Base-by-base conservation (phyloP, 495 filamentous ascomycete genomes). In the Neurospora intermedia region DNA sequence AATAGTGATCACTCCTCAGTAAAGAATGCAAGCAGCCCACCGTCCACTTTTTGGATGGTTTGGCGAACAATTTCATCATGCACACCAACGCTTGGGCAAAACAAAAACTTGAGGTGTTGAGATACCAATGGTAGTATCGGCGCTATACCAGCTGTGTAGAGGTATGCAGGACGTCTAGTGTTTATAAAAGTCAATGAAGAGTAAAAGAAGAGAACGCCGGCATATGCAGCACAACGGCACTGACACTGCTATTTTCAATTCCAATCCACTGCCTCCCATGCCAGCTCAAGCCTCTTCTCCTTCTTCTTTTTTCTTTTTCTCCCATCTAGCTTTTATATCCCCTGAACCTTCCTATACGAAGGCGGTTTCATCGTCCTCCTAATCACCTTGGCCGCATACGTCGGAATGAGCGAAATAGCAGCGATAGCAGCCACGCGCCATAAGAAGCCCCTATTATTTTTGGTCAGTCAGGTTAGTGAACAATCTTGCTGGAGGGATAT, bases 321-420 rank as follows among this genome's bases (percentile, higher is more conserved):
- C 16, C 4, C 41, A 43, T 43, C 16, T 46, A 11, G 3, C 46
- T 23, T 20, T 80, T 72, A 85, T 71, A 81, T 83, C n/a, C 83
- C 94, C 81, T 92, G 91, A 20, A 99, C 95, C 84, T 99, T 99
- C 74, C 96, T 86, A 84, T 96, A 98, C 79, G 91, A 96, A n/a
- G 94, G 93, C 70, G 96, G 96, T 78, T 89, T 93, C 85, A 96
- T 90, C 71, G 88, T 92, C 78, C 94, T 88, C 80, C 91, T 85
- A 71, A 97, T 89, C 73, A 93, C 77, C 85, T 98, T 99, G 5
- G 87, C 92, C 71, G 87, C 89, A 82, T 92, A 97, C 6, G 94
- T 91, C n/a, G 96, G 96, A 62, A 96, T 87, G 62, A 98, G 79
- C 62, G 90, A 91, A 27, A 97, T 90, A 16, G 91, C 90, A 27